Evolutionary conservation across 192 early-diverging fungal species (phyloP).

Genomic region (Entomortierella beljakovae): DNA sequence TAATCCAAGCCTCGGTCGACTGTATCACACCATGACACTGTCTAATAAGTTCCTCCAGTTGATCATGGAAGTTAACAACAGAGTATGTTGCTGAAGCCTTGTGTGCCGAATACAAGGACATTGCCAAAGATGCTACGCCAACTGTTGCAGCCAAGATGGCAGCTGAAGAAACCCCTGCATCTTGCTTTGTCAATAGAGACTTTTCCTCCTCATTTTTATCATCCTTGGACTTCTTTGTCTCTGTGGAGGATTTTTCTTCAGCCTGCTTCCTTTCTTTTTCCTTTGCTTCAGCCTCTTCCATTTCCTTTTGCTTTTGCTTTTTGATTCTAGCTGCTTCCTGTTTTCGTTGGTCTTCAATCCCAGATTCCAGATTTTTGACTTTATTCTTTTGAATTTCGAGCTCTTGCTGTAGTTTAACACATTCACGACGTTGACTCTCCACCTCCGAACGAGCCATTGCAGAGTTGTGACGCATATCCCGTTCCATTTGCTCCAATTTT

Average conservation of each 20-base stretch:
- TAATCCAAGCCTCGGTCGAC: conserved; percentile 61
- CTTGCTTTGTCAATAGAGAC: conserved; percentile 5
- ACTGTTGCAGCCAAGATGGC: conserved; percentile 40
- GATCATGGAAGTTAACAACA: conserved; percentile 60
- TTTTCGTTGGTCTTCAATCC: conserved; percentile 10
- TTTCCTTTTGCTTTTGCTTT: conserved; percentile 20
- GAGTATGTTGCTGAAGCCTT: conserved; percentile 55
- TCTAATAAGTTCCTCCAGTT: conserved; percentile 54
- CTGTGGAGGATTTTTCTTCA: conserved; percentile 22
- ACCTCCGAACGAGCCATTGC: conserved; percentile 35
- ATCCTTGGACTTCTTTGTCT: conserved; percentile 8
- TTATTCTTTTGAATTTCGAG: conserved; percentile 32
- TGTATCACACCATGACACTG: conserved; percentile 57
- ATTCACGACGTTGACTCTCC: conserved; percentile 28
- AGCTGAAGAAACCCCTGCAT: background rate
- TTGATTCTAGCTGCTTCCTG: conserved; percentile 6
- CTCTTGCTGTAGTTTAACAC: conserved; percentile 32
- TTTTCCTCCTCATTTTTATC: conserved; percentile 5
- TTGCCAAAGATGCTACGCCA: conserved; percentile 51
- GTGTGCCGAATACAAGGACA: conserved; percentile 61
- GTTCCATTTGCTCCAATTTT: conserved; percentile 34
- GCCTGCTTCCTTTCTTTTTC: background rate
- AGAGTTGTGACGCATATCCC: conserved; percentile 23
- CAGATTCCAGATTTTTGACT: conserved; percentile 36
- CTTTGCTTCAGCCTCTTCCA: background rate